These are phyloP conservation scores for Exophiala xenobiotica DNA, from an alignment of 2,329 filamentous ascomycete species.

Conservation along the genomic window DNA sequence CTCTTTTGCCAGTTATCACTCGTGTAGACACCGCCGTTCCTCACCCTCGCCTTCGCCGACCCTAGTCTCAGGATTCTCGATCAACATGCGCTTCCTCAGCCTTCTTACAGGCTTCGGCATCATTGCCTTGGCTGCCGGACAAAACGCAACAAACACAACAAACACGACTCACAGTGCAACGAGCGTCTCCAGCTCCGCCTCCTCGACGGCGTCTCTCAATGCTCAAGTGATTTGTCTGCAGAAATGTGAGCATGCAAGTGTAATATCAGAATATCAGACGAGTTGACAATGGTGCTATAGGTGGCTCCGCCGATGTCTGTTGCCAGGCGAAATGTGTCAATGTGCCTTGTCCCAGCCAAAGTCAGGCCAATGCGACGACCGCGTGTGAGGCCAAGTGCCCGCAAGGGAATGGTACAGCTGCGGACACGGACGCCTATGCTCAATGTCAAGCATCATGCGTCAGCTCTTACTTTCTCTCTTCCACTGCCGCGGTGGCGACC, in stretches of 20 bases:
- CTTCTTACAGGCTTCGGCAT: slow-evolving; percentile 37
- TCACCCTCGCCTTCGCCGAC: no score
- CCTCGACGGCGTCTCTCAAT: slow-evolving; percentile 14
- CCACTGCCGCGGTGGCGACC: slow-evolving; percentile 30
- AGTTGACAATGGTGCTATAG: slow-evolving; percentile 30
- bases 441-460: slow-evolving; percentile 52
- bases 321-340: slow-evolving; percentile 54
- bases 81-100: slow-evolving; percentile 23
- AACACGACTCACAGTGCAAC: slow-evolving; percentile 21
- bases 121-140: slow-evolving; percentile 44
- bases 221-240: slow-evolving; percentile 34
- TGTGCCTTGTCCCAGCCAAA: slow-evolving; percentile 53
- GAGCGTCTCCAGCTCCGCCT: background rate
- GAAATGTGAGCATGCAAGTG: slow-evolving; percentile 37
- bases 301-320: slow-evolving; percentile 47
- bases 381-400: slow-evolving; percentile 53
- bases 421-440: slow-evolving; percentile 47
- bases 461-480: slow-evolving; percentile 49
- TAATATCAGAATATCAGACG: background rate
- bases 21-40: background rate
- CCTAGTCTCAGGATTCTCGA: no score
- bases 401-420: slow-evolving; percentile 51
- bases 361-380: slow-evolving; percentile 52
- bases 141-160: slow-evolving; percentile 29
- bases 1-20: background rate